These are phyloP conservation scores for Xylaria castorea DNA, from an alignment of 495 filamentous ascomycete genomes.

Conservation along the genomic window DNA sequence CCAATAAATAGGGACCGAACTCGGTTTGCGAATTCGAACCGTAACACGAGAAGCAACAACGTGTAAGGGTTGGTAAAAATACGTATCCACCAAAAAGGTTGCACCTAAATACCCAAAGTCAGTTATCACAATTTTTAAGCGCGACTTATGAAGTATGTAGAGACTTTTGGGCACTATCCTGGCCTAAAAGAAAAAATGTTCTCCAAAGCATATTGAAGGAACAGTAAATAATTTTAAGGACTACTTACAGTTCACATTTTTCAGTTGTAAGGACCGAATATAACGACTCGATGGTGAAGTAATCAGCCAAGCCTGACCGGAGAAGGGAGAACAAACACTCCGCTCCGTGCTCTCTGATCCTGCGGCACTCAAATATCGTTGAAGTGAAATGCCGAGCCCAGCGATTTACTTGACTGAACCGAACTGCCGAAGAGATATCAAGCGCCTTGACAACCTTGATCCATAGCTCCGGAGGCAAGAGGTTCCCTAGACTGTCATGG, in stretches of 20 bases:
- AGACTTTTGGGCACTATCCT: not conserved
- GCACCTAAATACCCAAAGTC: not conserved
- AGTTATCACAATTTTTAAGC: not conserved
- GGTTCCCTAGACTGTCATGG: not conserved
- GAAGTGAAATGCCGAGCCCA: not conserved
- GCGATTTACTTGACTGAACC: not conserved
- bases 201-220: not conserved
- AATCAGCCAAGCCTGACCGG: not conserved
- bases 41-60: not conserved
- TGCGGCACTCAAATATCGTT: not conserved
- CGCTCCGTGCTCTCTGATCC: not conserved
- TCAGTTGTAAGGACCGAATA: not conserved
- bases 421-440: not conserved
- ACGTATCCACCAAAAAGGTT: not conserved
- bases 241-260: not conserved
- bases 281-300: not conserved
- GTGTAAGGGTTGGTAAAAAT: not conserved
- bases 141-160: not conserved
- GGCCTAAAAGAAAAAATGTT: not conserved
- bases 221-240: not conserved
- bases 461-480: not conserved
- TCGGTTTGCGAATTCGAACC: not conserved
- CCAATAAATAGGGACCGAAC: not conserved
- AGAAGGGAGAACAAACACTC: not conserved
- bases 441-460: not conserved